Evolutionary conservation across 2,329 filamentous ascomycete genomes (phyloP).

Genomic region (Colletotrichum tropicicola): DNA sequence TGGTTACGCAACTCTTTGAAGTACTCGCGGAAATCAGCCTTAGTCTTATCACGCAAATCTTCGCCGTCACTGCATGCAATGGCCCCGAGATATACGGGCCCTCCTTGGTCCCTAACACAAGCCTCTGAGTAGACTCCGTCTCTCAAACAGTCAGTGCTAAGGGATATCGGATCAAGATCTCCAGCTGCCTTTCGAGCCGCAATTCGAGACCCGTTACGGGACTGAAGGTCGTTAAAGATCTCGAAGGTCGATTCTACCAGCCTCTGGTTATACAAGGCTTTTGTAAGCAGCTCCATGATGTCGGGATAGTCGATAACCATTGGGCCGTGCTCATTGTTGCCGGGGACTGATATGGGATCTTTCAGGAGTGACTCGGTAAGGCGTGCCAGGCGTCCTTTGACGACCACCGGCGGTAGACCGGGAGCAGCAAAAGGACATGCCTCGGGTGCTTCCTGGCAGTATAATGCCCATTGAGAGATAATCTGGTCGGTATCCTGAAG

Average conservation of each 20-base stretch:
- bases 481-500: slow-evolving; percentile 40
- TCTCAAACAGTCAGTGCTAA: background rate
- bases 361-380: background rate
- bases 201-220: slow-evolving; percentile 15
- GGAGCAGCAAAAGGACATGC: background rate
- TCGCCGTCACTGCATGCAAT: slow-evolving; percentile 30
- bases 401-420: background rate
- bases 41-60: slow-evolving; percentile 11
- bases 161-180: background rate
- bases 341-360: background rate
- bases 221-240: slow-evolving; percentile 9
- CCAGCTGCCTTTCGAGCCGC: slow-evolving; percentile 10
- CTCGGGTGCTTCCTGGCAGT: slow-evolving; percentile 35
- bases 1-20: slow-evolving; percentile 19
- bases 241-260: slow-evolving; percentile 20
- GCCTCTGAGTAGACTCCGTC: slow-evolving; percentile 1
- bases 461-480: slow-evolving; percentile 43
- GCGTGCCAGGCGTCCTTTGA: background rate
- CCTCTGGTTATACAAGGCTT: slow-evolving; percentile 22
- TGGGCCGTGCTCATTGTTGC: slow-evolving; percentile 7
- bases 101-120: background rate
- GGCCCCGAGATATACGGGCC: background rate
- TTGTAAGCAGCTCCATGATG: slow-evolving; percentile 25
- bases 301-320: slow-evolving; percentile 39
- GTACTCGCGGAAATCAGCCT: slow-evolving; percentile 27